A percentile compares a stretch with the other conserved stretches of the same genome.
These are phyloP conservation scores for Coemansia sp. DNA, from an alignment of 192 early-diverging fungal genomes.

Conservation along the genomic window DNA sequence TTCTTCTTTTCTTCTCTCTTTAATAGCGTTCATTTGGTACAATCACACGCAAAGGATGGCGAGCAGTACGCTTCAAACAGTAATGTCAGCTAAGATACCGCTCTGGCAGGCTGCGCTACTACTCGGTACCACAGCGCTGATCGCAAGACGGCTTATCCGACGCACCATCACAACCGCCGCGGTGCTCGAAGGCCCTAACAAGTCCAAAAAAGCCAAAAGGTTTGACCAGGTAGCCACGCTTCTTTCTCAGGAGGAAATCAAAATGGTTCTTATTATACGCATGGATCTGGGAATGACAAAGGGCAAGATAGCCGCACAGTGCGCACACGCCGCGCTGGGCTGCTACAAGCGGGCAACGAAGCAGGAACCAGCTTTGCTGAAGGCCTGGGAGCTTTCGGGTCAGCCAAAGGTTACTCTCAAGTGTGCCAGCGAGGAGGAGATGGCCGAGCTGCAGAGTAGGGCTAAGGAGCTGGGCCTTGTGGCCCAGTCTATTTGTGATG, in stretches of 20 bases:
- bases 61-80: slow-evolving; percentile 8
- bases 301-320: slow-evolving; percentile 95
- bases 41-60: neutral
- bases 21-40: neutral
- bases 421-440: slow-evolving; percentile 68
- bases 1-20: neutral
- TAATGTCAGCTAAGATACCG: slow-evolving; percentile 14
- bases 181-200: neutral
- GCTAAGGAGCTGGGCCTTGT: slow-evolving; percentile 33
- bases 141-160: slow-evolving; percentile 14
- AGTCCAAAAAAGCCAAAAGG: neutral
- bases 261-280: slow-evolving; percentile 78
- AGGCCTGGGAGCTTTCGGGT: slow-evolving; percentile 75
- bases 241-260: slow-evolving; percentile 24
- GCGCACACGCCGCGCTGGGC: slow-evolving; percentile 88
- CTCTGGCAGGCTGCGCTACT: slow-evolving; percentile 26
- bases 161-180: neutral
- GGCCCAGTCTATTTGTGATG: slow-evolving; percentile 76
- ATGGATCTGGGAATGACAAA: slow-evolving; percentile 93
- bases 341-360: slow-evolving; percentile 66
- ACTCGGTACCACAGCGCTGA: slow-evolving; percentile 21
- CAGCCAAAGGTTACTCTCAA: slow-evolving; percentile 88
- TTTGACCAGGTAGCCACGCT: neutral
- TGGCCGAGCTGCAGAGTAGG: slow-evolving; percentile 48
- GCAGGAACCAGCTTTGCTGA: slow-evolving; percentile 51